Evolutionary conservation across 2,329 filamentous ascomycete species (phyloP).

Genomic region (Fusarium tanahbumbuense): DNA sequence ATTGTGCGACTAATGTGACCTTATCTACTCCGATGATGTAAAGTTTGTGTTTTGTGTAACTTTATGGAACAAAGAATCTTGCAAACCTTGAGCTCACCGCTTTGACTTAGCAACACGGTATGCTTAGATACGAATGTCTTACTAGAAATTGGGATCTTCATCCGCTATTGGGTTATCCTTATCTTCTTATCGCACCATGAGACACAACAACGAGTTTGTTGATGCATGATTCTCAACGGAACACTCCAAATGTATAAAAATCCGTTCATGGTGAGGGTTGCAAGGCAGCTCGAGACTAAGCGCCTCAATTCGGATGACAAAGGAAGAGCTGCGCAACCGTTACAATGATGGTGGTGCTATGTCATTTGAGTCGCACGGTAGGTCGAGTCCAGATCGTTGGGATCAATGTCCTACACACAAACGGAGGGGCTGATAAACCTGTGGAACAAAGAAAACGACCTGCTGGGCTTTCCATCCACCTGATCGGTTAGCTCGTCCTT

Average conservation of each 20-base stretch:
- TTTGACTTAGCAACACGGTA: not conserved
- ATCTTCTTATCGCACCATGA: rapidly evolving
- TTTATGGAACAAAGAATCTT: not conserved
- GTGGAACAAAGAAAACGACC: not conserved
- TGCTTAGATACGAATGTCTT: not conserved
- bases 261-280: not conserved
- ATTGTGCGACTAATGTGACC: not conserved
- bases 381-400: not conserved
- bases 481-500: too few species aligned
- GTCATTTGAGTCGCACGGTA: not conserved
- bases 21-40: not conserved
- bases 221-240: not conserved
- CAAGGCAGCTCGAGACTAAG: not conserved
- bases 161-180: not conserved
- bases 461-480: not conserved
- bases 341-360: not conserved
- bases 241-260: not conserved
- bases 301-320: not conserved
- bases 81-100: not conserved
- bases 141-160: not conserved
- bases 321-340: not conserved
- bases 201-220: not conserved
- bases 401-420: not conserved
- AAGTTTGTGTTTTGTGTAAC: not conserved
- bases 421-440: not conserved